These are phyloP conservation scores for Boletus sp. DNA, from an alignment of 768 basidiomycete species.

Conservation along the genomic window DNA sequence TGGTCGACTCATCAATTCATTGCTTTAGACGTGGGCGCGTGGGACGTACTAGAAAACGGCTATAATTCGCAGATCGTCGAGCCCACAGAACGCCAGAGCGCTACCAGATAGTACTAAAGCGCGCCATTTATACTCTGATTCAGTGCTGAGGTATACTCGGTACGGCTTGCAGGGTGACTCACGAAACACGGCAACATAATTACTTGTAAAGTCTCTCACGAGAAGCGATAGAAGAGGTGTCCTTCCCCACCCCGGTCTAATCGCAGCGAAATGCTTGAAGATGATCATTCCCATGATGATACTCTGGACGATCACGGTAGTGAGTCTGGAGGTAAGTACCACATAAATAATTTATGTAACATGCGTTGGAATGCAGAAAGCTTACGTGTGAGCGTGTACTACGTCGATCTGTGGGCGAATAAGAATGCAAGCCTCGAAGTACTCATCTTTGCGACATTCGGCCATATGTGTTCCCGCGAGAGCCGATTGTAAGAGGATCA, in stretches of 20 bases:
- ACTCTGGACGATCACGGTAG: slow-evolving; percentile 33
- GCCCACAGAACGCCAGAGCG: not conserved
- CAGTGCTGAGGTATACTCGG: not conserved
- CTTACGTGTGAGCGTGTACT: slow-evolving; percentile 17
- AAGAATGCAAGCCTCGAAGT: slow-evolving; percentile 28
- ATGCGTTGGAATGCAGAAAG: not conserved
- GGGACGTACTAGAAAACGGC: slow-evolving; percentile 4
- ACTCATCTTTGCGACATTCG: not conserved
- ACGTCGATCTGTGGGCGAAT: not conserved
- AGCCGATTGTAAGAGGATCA: slow-evolving; percentile 21
- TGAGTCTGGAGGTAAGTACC: slow-evolving; percentile 1
- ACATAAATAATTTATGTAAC: not conserved
- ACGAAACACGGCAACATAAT: slow-evolving; percentile 43
- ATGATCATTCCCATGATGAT: slow-evolving; percentile 39
- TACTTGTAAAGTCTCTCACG: slow-evolving; percentile 45
- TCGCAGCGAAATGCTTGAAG: slow-evolving; percentile 35
- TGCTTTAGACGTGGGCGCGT: not conserved
- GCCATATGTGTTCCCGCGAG: slow-evolving; percentile 20
- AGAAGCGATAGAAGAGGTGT: slow-evolving; percentile 41
- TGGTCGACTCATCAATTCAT: not conserved
- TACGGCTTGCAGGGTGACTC: not conserved
- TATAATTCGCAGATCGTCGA: slow-evolving; percentile 2
- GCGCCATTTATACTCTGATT: not conserved
- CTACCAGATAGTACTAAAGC: slow-evolving; percentile 5
- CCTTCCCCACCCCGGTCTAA: slow-evolving; percentile 40